Evolutionary conservation across 169 alveolate genomes (phyloP).

Genomic region (Sarcocystis neurona): DNA sequence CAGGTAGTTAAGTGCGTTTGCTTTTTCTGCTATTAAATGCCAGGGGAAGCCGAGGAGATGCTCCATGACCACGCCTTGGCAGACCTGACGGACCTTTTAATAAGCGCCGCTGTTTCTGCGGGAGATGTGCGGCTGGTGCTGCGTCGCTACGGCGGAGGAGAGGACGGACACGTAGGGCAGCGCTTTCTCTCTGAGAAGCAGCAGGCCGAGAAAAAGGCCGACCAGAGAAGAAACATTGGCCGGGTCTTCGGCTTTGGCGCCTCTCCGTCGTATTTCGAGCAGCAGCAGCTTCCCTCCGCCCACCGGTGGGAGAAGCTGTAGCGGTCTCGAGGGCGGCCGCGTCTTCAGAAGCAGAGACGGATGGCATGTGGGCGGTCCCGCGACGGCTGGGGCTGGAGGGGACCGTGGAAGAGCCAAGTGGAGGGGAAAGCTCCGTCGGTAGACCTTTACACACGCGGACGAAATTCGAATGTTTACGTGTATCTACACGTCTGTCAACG

Average conservation of each 20-base stretch:
- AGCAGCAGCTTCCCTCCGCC: neutral
- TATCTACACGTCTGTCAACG: no score
- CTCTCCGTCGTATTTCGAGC: conserved; percentile 7
- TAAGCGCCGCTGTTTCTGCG: conserved; percentile 54
- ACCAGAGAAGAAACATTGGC: conserved; percentile 61
- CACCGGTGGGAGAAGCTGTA: conserved; percentile 2
- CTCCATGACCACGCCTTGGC: conserved; percentile 26
- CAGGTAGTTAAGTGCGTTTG: neutral
- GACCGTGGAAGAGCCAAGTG: no score
- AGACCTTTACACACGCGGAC: no score
- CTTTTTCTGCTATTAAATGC: neutral
- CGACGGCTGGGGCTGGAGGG: no score
- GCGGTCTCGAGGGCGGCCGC: no score
- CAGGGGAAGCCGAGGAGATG: conserved; percentile 59
- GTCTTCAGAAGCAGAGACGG: no score
- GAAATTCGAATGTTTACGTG: no score
- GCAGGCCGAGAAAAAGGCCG: conserved; percentile 54
- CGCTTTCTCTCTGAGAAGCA: conserved; percentile 48
- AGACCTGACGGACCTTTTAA: conserved; percentile 39
- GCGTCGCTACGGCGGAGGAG: conserved; percentile 61
- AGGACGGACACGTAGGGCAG: conserved; percentile 61
- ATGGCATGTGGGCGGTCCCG: no score
- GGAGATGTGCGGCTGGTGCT: conserved; percentile 61
- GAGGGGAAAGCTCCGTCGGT: no score
- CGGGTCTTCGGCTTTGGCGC: conserved; percentile 52